Conservation (phyloP, 441 rosid species). For the Adansonia madagascariensis region DNA sequence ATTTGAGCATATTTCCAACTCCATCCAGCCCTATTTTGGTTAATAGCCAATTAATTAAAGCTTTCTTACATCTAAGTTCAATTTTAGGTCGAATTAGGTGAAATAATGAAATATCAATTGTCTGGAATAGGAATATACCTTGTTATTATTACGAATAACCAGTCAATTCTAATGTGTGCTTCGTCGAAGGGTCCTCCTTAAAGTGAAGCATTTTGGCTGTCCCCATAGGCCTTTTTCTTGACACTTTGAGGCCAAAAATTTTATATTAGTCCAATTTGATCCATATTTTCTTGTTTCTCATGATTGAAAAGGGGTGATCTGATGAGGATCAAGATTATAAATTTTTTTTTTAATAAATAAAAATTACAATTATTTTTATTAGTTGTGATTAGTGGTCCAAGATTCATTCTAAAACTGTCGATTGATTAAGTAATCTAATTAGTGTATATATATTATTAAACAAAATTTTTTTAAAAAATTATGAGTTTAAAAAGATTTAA, state of each 20-base stretch:
- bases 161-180: no score
- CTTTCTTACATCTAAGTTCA: no score
- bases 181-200: neutral
- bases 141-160: no score
- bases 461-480: no score
- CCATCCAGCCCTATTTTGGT: neutral
- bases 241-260: no score
- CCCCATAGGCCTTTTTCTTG: neutral
- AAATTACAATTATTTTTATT: no score
- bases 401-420: no score
- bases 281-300: neutral
- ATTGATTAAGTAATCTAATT: no score
- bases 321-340: neutral
- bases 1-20: neutral
- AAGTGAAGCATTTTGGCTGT: neutral
- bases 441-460: no score
- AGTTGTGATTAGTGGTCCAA: no score
- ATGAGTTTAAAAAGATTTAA: no score
- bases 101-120: neutral
- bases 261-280: neutral
- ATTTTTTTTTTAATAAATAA: no score
- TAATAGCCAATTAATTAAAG: neutral
- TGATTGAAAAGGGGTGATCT: neutral
- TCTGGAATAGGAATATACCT: neutral
- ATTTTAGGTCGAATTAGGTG: neutral